These are phyloP conservation scores for Dendrobium nobile DNA, from an alignment of 106 monocot genomes.

Conservation along the genomic window DNA sequence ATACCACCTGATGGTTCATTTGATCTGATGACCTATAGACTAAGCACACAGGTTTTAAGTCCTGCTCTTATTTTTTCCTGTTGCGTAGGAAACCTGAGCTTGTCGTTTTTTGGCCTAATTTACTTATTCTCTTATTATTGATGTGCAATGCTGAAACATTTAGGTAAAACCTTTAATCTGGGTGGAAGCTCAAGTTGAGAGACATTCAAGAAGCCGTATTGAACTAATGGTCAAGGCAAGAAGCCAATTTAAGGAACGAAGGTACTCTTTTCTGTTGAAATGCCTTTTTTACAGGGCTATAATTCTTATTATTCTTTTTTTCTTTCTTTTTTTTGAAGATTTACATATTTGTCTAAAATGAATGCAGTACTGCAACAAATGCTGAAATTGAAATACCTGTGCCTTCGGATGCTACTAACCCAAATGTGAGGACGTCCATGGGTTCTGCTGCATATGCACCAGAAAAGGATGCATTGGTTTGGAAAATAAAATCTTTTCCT, in stretches of 20 bases:
- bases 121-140: neutral
- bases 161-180: slow-evolving; percentile 93
- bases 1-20: slow-evolving; percentile 97
- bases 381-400: slow-evolving; percentile 95
- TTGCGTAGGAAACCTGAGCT: neutral
- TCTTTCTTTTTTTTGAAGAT: neutral
- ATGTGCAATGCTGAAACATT: neutral
- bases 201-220: slow-evolving; percentile 93
- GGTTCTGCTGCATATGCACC: slow-evolving; percentile 94
- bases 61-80: neutral
- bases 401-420: slow-evolving; percentile 82
- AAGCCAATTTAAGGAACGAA: slow-evolving; percentile 98
- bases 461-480: slow-evolving; percentile 89
- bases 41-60: slow-evolving; percentile 77
- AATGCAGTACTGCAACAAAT: slow-evolving; percentile 81
- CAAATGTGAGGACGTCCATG: slow-evolving; percentile 85
- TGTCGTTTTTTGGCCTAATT: neutral
- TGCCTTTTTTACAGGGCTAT: neutral
- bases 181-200: slow-evolving; percentile 97
- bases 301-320: neutral
- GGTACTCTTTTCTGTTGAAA: slow-evolving; percentile 24
- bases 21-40: slow-evolving; percentile 97
- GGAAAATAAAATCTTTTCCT: slow-evolving; percentile 98
- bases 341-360: slow-evolving; percentile 11
- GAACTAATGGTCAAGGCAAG: slow-evolving; percentile 87